These are phyloP conservation scores for Kwoniella dendrophila DNA, from an alignment of 768 basidiomycete species.

Conservation along the genomic window DNA sequence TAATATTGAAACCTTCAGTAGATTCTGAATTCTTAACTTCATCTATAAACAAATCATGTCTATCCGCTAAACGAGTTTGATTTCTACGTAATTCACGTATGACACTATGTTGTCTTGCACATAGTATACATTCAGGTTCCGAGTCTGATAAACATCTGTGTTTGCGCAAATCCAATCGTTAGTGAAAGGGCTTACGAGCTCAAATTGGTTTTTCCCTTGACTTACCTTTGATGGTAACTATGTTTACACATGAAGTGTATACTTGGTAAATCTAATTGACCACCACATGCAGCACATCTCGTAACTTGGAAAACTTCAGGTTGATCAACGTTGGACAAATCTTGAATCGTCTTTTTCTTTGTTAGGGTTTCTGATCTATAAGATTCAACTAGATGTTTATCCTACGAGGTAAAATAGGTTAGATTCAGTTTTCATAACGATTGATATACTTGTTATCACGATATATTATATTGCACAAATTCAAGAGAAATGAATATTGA, in stretches of 20 bases:
- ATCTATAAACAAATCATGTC: slow-evolving; percentile 56
- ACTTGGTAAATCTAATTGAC: slow-evolving; percentile 86
- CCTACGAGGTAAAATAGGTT: slow-evolving; percentile 62
- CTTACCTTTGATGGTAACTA: slow-evolving; percentile 89
- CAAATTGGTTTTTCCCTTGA: not conserved
- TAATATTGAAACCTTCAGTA: slow-evolving; percentile 56
- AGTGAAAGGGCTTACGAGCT: not conserved
- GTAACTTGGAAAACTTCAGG: slow-evolving; percentile 93
- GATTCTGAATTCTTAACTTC: slow-evolving; percentile 56
- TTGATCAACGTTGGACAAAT: slow-evolving; percentile 73
- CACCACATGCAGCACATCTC: slow-evolving; percentile 83
- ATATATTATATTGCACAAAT: no score
- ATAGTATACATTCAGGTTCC: slow-evolving; percentile 86
- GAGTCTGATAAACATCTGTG: slow-evolving; percentile 82
- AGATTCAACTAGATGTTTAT: slow-evolving; percentile 80
- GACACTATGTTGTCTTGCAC: slow-evolving; percentile 81
- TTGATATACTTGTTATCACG: no score
- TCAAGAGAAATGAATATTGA: no score
- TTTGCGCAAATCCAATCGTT: not conserved
- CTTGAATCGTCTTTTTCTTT: slow-evolving; percentile 78
- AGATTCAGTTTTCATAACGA: no score
- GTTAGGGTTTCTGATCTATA: slow-evolving; percentile 81
- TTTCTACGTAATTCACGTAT: slow-evolving; percentile 85
- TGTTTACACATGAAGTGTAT: slow-evolving; percentile 99
- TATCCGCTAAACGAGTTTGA: slow-evolving; percentile 72